These are phyloP conservation scores for Exophiala sideris DNA, from an alignment of 2,329 filamentous ascomycete species.

Conservation along the genomic window DNA sequence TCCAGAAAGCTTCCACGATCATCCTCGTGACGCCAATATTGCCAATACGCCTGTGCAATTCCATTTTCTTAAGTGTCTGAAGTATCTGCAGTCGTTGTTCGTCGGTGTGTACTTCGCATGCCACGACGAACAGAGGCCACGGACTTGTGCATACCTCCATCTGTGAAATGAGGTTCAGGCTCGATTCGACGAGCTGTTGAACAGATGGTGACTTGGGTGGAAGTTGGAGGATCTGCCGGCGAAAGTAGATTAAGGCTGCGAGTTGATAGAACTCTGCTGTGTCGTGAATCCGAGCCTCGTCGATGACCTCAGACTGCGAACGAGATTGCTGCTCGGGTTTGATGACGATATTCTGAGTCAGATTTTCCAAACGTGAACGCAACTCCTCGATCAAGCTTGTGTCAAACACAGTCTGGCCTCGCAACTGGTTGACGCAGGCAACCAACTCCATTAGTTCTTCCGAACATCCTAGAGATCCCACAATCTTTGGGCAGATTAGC, in stretches of 20 bases:
- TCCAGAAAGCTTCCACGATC: conserved; percentile 4
- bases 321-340: not conserved
- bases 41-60: not conserved
- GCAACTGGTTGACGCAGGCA: not conserved
- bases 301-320: not conserved
- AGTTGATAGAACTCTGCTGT: conserved; percentile 5
- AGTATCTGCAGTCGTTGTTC: conserved; percentile 1
- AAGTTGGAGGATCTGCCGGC: not conserved
- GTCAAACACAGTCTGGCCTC: not conserved
- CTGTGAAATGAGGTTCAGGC: not conserved
- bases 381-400: not conserved
- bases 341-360: not conserved
- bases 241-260: conserved; percentile 6
- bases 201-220: not conserved
- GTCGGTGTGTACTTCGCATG: conserved; percentile 1
- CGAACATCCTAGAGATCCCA: conserved; percentile 7
- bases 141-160: conserved; percentile 5
- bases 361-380: not conserved
- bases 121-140: conserved; percentile 7
- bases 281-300: not conserved
- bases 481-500: not conserved
- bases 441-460: not conserved
- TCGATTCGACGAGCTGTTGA: not conserved
- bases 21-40: conserved; percentile 2
- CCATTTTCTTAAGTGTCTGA: not conserved